Evolutionary conservation across 139 green algal genomes (phyloP), one percentile per base, ranked within the genome.

Genomic region (Haematococcus sp.): DNA sequence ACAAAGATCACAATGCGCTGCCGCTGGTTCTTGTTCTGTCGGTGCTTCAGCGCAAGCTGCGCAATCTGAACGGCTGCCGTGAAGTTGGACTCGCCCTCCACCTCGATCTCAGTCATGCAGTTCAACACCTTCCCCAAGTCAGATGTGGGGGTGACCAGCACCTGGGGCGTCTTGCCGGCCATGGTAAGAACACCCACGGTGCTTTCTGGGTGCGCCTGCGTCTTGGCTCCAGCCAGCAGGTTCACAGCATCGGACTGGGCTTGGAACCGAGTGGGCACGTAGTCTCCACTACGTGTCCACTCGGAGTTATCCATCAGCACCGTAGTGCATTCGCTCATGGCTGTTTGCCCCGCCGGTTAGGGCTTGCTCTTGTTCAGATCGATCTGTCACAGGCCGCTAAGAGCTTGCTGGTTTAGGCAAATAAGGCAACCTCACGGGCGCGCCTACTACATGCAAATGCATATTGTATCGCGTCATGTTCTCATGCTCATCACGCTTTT

Each of bases 21-120:
- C 34, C 95, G 81, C 83, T 99, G 96, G 78, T 98, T 98, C 80
- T 99, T 99, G 90, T 99, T 99, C 78, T 98, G 93, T 11, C 96
- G 73, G 76, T 99, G 96, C 80, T 99, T 99, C 17, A 99, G 85
- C 3, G 96, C 96, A 35, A 99, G 91, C 83, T 98, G 95, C 5
- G 96, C 96, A 27, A 99, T 95, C 79, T 98, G 94, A 13, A 99
- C 87, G 0, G 89, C 84, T 2, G 92, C 90, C 1, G 84, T 66
- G 15, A 99, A 73, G 76, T 98, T 93, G 35, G 87, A 76, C 27
- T 91, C 78, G 9, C 93, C 93, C 49, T 97, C 94, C 2, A 98
- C 86, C 3, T 88, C 80, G 61, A 98, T 88, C 27, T 90, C 82
- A 20, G 86, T 86, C 86, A 98, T 94, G 71, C 88, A 90, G 80